Conservation (phyloP, 495 filamentous ascomycete species). For the Tuber umbilicatum region DNA sequence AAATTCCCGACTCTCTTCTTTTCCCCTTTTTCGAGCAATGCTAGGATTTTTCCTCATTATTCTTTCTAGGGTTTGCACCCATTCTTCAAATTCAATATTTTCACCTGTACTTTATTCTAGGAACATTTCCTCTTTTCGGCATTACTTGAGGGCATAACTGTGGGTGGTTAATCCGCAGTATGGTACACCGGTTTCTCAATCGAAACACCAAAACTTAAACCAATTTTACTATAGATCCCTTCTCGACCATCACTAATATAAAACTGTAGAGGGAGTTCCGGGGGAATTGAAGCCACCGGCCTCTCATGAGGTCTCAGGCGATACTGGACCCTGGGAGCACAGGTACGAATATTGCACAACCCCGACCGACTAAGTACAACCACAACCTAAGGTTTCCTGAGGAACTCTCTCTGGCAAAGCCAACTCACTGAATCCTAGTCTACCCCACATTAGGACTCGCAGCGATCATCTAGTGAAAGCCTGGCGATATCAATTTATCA, state of each 20-base stretch:
- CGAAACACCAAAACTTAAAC: neutral
- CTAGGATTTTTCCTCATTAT: neutral
- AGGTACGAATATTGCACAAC: neutral
- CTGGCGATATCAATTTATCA: constrained; percentile 14
- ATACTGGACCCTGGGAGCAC: neutral
- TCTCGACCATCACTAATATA: neutral
- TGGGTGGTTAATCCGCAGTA: neutral
- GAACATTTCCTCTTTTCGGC: neutral
- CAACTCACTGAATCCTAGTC: neutral
- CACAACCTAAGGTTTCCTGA: neutral
- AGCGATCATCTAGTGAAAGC: constrained; percentile 12
- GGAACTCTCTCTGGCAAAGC: neutral
- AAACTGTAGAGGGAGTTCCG: neutral
- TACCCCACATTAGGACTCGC: constrained; percentile 1
- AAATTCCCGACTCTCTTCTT: constrained; percentile 23
- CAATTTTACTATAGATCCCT: neutral
- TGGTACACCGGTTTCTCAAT: neutral
- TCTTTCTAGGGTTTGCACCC: neutral
- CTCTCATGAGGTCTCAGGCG: neutral
- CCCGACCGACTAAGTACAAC: neutral
- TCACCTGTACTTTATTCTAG: neutral
- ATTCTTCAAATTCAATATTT: neutral
- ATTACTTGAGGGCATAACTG: neutral
- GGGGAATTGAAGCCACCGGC: neutral
- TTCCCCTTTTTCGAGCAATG: neutral